Base-by-base conservation (phyloP, 208 protist genomes). In the Leishmania major region DNA sequence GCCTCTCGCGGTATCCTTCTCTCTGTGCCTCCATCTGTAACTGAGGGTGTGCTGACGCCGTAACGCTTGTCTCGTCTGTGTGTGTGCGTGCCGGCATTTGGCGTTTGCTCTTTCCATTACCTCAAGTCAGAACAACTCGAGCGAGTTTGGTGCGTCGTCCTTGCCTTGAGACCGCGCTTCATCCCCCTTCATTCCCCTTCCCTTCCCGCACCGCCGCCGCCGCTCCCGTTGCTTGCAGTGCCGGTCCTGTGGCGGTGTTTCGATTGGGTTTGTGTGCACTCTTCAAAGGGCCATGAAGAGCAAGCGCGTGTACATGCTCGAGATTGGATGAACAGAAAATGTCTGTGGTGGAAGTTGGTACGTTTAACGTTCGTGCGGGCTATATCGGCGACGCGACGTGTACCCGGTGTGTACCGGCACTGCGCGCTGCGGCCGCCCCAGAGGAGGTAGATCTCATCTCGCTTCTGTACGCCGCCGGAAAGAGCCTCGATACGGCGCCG, bases 321-420 rank as follows among this genome's bases (percentile, higher is more conserved):
- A 28, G 67, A 8, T 13, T 47, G 17, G 37, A 69, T 47, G 8
- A 49, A 15, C 8, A 10, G 45, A 53, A 28, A 64, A 78, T 78
- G 94, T 90, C 94, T 28, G 93, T 96, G 25, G 91, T 97, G 59
- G 94, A 97, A 75, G 79, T 97, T 25, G 94, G 94, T 17, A 90
- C 89, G 45, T 95, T 89, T 82, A 86, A 77, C 43, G 78, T 92
- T 1, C 89, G 94, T 45, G 90, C 87, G 25, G 94, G 94, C 5
- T 96, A 96, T 77, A 84, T 94, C 76, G 94, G 94, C 53, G 94
- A 97, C 76, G 75, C 88, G 35, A 80, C 70, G 0, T 93, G 92
- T 84, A 95, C 93, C 25, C 78, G 84, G 7, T 85, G 77, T 11
- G 51, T 91, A 7, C 87, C 84, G 10, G 84, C 92, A 45, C 67